Percentiles rank a stretch among this genome's conserved stretches.
These are phyloP conservation scores for Trichoderma semiorbis DNA, from an alignment of 2,329 filamentous ascomycete genomes.

Conservation along the genomic window DNA sequence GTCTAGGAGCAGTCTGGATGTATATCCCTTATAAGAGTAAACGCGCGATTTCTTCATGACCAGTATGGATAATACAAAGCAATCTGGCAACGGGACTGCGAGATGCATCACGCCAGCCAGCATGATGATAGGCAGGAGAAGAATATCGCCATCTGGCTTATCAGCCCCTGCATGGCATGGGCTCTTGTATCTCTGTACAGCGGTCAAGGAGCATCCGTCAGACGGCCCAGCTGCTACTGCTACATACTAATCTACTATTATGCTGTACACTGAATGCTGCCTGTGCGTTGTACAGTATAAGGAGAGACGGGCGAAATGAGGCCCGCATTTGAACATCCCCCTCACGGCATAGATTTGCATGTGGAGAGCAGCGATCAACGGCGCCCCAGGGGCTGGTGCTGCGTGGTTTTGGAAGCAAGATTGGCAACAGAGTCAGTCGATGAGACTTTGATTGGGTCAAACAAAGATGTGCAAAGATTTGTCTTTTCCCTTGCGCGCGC, in stretches of 20 bases:
- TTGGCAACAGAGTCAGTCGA: neutral
- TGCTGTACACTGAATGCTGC: neutral
- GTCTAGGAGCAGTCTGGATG: neutral
- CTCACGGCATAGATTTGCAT: conserved; percentile 10
- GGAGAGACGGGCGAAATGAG: conserved; percentile 6
- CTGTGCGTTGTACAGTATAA: neutral
- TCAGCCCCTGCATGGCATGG: neutral
- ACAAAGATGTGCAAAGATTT: neutral
- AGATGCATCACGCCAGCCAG: neutral
- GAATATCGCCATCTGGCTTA: neutral
- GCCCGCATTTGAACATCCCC: neutral
- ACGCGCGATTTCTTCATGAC: neutral
- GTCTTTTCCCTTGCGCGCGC: neutral
- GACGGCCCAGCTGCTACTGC: neutral
- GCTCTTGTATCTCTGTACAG: neutral
- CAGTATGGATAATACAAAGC: neutral
- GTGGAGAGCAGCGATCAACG: conserved; percentile 14
- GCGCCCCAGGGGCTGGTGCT: neutral
- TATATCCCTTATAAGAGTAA: neutral
- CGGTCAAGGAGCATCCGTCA: neutral
- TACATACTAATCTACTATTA: too few species aligned
- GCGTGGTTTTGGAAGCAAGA: neutral
- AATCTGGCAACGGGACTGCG: neutral
- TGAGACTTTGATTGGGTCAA: neutral
- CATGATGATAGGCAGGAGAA: neutral